These are phyloP conservation scores for Ormosia emarginata DNA, from an alignment of 306 rosid species.

Conservation along the genomic window DNA sequence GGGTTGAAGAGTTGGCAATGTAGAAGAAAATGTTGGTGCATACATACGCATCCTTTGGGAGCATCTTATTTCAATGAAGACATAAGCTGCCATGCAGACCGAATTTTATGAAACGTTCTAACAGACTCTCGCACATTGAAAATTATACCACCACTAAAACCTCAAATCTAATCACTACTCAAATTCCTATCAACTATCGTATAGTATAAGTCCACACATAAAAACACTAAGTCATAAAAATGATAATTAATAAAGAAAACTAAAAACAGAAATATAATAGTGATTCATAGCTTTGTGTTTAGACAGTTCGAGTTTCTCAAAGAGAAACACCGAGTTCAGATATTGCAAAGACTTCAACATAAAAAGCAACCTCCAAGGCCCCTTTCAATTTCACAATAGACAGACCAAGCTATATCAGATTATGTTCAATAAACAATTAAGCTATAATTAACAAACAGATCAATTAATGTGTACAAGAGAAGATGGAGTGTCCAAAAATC, in stretches of 20 bases:
- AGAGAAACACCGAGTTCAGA: background rate
- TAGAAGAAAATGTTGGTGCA: too few relatives aligned
- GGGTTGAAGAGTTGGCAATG: too few relatives aligned
- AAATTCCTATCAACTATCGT: background rate
- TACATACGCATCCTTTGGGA: too few relatives aligned
- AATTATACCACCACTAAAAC: background rate
- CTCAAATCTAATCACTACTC: background rate
- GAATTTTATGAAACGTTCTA: background rate
- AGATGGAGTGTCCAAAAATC: background rate
- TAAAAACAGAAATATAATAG: background rate
- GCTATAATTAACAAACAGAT: background rate
- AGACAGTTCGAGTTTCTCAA: background rate
- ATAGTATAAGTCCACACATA: background rate
- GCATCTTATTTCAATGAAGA: too few relatives aligned
- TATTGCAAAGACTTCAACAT: background rate
- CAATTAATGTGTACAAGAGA: constrained; percentile 6
- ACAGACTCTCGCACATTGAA: background rate
- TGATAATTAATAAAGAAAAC: background rate
- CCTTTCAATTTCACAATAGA: background rate
- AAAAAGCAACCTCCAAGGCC: background rate
- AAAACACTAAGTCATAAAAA: background rate
- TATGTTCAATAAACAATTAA: background rate
- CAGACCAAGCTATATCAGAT: background rate
- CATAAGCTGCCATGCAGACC: background rate
- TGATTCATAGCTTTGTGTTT: background rate